A percentile compares a stretch with the other conserved stretches of the same genome.
Evolutionary conservation across 2,329 filamentous ascomycete species (phyloP).

Genomic region (Fusarium sp.): DNA sequence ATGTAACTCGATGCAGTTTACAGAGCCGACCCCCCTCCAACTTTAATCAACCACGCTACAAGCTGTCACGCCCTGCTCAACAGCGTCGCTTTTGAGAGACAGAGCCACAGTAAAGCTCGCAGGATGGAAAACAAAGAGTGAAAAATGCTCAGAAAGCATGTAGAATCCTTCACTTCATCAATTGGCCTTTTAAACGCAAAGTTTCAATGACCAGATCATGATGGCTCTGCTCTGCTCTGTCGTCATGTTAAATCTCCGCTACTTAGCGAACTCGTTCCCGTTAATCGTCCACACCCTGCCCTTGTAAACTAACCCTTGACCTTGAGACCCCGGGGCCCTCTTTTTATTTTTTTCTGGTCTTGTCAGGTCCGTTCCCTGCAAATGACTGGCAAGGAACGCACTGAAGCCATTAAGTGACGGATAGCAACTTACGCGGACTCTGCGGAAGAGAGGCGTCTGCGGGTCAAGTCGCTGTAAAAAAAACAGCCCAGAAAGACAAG

Average conservation of each 20-base stretch:
- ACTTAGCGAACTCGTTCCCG: slow-evolving; percentile 37
- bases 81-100: slow-evolving; percentile 2
- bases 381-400: slow-evolving; percentile 6
- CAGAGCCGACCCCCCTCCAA: slow-evolving; percentile 17
- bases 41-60: slow-evolving; percentile 16
- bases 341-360: slow-evolving; percentile 29
- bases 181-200: slow-evolving; percentile 13
- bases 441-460: slow-evolving; percentile 24
- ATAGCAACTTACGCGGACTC: slow-evolving; percentile 1
- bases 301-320: background rate
- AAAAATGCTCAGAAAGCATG: background rate
- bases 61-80: slow-evolving; percentile 23
- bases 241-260: slow-evolving; percentile 36
- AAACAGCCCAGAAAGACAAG: background rate
- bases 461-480: slow-evolving; percentile 6
- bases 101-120: background rate
- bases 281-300: slow-evolving; percentile 35
- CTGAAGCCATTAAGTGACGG: slow-evolving; percentile 11
- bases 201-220: background rate
- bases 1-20: background rate
- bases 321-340: slow-evolving; percentile 34
- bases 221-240: slow-evolving; percentile 1
- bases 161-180: background rate
- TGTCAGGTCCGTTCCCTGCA: slow-evolving; percentile 14
- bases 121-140: background rate